Base-by-base conservation (phyloP, 2,329 filamentous ascomycete genomes). In the Dactylellina haptotyla region DNA sequence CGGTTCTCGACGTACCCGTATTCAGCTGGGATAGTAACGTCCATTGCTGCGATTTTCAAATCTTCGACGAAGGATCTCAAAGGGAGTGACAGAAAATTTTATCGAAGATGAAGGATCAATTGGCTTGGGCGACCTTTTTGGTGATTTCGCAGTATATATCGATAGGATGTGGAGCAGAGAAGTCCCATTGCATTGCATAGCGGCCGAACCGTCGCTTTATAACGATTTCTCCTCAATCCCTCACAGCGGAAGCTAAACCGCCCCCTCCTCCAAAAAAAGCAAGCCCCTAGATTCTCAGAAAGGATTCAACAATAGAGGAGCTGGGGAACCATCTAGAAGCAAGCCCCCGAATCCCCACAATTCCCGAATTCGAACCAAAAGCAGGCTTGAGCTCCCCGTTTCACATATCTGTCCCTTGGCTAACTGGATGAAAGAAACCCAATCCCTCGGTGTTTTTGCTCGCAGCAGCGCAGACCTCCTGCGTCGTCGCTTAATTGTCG, bases 11-110 rank as follows among this genome's bases (percentile, higher is more conserved):
- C 59, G 34, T 66, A 73, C 69, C 69, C 61, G 30, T 56, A 66
- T 50, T 73, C 69, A 8, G 59, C 10, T 4, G 69, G 32, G n/a
- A 73, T 56, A 23, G 61, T 61, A 28, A 73, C 5, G 14, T 73
- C 69, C 69, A 73, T 73, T 61, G n/a, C 34, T 41, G 8, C 43
- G 43, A 34, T 16, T n/a, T 43, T 43, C 8, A 18, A 43, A 10
- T 43, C 39, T 43, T 34, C 32, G 6, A 6, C 32, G n/a, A n/a
- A n/a, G n/a, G n/a, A n/a, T n/a, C n/a, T n/a, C n/a, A n/a, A n/a
- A n/a, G n/a, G n/a, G n/a, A n/a, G n/a, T n/a, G n/a, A n/a, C n/a
- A n/a, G n/a, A n/a, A n/a, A n/a, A n/a, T n/a, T n/a, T 2, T 39
- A 39, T 39, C 34, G 9, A 10, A 39, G 9, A 14, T 39, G 34